Conservation (phyloP, 495 filamentous ascomycete species). For the Podospora bellae-mahoneyi region DNA sequence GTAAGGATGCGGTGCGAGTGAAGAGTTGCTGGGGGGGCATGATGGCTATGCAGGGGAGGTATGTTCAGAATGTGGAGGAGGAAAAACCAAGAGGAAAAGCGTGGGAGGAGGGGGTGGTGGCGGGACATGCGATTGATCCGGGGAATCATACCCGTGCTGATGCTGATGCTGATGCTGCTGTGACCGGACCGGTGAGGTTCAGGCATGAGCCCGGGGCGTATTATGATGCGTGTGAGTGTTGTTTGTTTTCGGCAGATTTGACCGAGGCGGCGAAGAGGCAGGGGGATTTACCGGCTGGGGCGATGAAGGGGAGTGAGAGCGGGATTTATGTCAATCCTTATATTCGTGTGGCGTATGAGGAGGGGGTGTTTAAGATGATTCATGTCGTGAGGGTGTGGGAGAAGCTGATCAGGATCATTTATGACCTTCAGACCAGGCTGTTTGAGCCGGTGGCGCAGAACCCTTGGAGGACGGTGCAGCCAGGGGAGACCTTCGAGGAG, state of each 20-base stretch:
- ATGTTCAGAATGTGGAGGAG: slow-evolving; percentile 45
- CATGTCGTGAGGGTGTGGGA: slow-evolving; percentile 56
- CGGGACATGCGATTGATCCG: slow-evolving; percentile 30
- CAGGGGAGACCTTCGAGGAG: slow-evolving; percentile 52
- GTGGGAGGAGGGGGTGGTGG: slow-evolving; percentile 10
- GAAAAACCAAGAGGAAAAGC: slow-evolving; percentile 12
- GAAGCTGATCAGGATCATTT: slow-evolving; percentile 52
- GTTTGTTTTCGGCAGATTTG: slow-evolving; percentile 72
- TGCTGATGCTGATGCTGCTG: neutral
- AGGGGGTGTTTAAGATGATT: slow-evolving; percentile 53
- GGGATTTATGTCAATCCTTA: slow-evolving; percentile 52
- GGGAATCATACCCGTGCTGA: neutral
- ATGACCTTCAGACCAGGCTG: slow-evolving; percentile 49
- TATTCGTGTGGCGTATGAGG: slow-evolving; percentile 64
- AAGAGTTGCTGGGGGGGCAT: slow-evolving; percentile 81
- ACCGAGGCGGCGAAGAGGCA: slow-evolving; percentile 30
- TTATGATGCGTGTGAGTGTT: slow-evolving; percentile 80
- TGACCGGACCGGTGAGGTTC: slow-evolving; percentile 57
- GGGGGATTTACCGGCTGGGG: slow-evolving; percentile 23
- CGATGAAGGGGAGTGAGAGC: slow-evolving; percentile 35
- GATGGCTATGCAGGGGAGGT: slow-evolving; percentile 70
- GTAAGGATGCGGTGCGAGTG: slow-evolving; percentile 67
- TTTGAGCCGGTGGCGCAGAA: slow-evolving; percentile 55
- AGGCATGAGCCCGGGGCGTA: slow-evolving; percentile 60
- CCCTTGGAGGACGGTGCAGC: slow-evolving; percentile 53